Conservation (phyloP, 768 basidiomycete genomes). For the Kwoniella mangroviensis region DNA sequence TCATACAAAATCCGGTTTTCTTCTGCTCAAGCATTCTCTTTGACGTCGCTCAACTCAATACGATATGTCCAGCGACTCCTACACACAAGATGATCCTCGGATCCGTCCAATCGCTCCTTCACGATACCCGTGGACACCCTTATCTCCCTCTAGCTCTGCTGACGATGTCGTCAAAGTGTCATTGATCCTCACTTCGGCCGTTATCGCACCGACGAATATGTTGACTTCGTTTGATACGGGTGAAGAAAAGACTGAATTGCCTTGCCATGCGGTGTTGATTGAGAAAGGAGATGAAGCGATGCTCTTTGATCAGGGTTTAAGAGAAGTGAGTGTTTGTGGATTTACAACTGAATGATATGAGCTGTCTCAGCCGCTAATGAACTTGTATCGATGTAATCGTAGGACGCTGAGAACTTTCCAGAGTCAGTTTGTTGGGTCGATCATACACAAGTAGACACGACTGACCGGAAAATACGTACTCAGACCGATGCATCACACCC, state of each 20-base stretch:
- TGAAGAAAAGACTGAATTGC: constrained; percentile 19
- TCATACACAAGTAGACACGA: not conserved
- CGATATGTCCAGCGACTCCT: not conserved
- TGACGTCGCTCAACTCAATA: too few species aligned
- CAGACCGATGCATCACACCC: constrained; percentile 14
- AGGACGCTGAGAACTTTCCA: constrained; percentile 1
- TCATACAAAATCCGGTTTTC: too few species aligned
- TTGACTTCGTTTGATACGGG: constrained; percentile 22
- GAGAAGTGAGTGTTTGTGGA: constrained; percentile 12
- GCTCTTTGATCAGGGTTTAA: constrained; percentile 36
- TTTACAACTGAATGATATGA: not conserved
- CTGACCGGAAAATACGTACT: not conserved
- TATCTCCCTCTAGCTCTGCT: constrained; percentile 22
- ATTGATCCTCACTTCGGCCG: constrained; percentile 20
- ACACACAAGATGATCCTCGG: constrained; percentile 22
- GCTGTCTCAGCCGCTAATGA: not conserved
- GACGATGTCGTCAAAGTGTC: constrained; percentile 26
- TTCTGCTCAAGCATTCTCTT: too few species aligned
- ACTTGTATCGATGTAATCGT: not conserved
- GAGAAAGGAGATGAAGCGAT: constrained; percentile 24
- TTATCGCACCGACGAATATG: constrained; percentile 11
- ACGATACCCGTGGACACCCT: constrained; percentile 15
- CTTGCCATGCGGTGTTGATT: constrained; percentile 25
- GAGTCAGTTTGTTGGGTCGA: not conserved
- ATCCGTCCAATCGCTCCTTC: constrained; percentile 17